Evolutionary conservation across 768 basidiomycete genomes (phyloP), one percentile per base, ranked within the genome.

Genomic region (Hysterangium stoloniferum): DNA sequence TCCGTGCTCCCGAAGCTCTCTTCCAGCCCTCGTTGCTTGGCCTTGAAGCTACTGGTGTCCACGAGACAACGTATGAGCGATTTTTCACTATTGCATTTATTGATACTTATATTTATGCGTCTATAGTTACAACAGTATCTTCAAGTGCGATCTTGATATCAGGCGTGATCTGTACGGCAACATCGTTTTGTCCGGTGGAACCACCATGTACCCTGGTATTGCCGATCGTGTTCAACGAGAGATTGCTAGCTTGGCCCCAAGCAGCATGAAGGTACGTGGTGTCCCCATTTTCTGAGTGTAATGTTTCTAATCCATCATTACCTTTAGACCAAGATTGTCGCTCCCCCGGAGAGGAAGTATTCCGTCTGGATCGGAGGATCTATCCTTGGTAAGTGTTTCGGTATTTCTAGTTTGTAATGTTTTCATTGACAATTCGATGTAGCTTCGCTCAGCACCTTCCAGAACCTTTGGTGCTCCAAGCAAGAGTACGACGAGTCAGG

Each of bases 151-250:
- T 68, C 71, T 87, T 48, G 85, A 95, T 68, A 84, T 91, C 64
- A 80, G 86, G 70, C 86, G 86, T 63, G 80, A 82, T 54, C 68
- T 82, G 46, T 83, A 80, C 68, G 85, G 85, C 56, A 90, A 90
- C 70, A 80, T 91, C 55, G 87, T 90, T 51, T 77, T 91, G 54
- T 87, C 86, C 48, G 76, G 74, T 54, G 75, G 75, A 61, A 61
- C 55, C 24, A 92, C 89, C 62, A 93, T 94, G 90, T 93, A 92
- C 86, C 83, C 87, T 59, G 92, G 91, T 74, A 93, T 95, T 61
- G 80, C 90, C 59, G 92, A 95, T 69, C 86, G 92, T 61, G 89
- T 95, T 88, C 86, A 90, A 68, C 92, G 91, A 76, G 91, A 95
- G 71, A 74, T 95, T 64, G 86, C 86, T 19, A 72, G 83, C 19